Conservation (phyloP, 1,139 yeast genomes). For the Yamadazyma conglobata region DNA sequence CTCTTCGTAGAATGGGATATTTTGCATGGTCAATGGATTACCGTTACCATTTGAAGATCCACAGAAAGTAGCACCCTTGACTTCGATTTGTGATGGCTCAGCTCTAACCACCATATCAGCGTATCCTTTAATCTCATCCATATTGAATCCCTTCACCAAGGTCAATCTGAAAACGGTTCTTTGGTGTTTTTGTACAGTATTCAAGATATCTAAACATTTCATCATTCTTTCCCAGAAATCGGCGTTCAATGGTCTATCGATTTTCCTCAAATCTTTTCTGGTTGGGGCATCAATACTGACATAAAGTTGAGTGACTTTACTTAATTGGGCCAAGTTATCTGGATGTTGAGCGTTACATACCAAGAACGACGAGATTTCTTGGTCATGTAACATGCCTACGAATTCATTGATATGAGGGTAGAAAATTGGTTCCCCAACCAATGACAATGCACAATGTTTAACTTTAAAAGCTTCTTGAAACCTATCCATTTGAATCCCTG, state of each 20-base stretch:
- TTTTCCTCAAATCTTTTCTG: conserved; percentile 70
- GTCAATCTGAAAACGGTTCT: conserved; percentile 91
- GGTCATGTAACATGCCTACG: conserved; percentile 71
- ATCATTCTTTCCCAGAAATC: conserved; percentile 92
- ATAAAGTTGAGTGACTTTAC: conserved; percentile 83
- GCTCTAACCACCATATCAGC: conserved; percentile 86
- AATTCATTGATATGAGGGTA: conserved; percentile 89
- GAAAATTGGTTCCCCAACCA: conserved; percentile 93
- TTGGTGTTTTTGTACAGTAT: conserved; percentile 71
- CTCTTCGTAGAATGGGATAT: conserved; percentile 91
- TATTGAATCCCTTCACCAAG: conserved; percentile 87
- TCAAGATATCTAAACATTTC: conserved; percentile 73
- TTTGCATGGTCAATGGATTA: conserved; percentile 90
- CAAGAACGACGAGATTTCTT: conserved; percentile 77
- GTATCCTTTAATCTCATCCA: conserved; percentile 77
- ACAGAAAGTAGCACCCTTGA: conserved; percentile 93
- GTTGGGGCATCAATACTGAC: conserved; percentile 93
- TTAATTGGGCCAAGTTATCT: conserved; percentile 63
- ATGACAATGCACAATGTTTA: conserved; percentile 84
- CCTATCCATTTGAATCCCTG: conserved; percentile 86
- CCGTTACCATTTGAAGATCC: conserved; percentile 80
- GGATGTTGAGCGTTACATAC: conserved; percentile 98
- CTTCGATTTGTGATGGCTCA: conserved; percentile 82
- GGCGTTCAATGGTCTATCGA: conserved; percentile 83
- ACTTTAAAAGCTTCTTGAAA: conserved; percentile 89